A percentile compares a stretch with the other conserved stretches of the same genome.
phyloP scores from a whole-genome alignment of 1,139 yeast species.

The Suhomyces choctaworum region DNA sequence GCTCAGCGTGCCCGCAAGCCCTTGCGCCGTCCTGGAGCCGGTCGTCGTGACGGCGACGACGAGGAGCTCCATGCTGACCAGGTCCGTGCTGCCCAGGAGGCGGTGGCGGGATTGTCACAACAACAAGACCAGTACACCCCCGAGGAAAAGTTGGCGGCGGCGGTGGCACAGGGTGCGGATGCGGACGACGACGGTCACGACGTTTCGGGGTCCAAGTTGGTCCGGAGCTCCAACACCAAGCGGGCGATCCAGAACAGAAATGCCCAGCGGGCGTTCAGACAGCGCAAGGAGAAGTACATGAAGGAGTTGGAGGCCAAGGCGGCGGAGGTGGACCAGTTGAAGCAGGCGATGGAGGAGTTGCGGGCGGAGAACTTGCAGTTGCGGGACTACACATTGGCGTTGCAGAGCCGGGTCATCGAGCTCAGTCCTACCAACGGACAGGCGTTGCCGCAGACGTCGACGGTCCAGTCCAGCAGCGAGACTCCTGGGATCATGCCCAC shows the following conservation, averaged over 20 bases:
- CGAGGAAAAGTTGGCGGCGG: conserved; percentile 12
- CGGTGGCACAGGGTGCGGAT: conserved; percentile 7
- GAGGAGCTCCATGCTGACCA: conserved; percentile 11
- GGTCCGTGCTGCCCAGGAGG: conserved; percentile 16
- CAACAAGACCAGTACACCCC: conserved; percentile 10
- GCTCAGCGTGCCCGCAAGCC: conserved; percentile 19
- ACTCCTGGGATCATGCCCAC: conserved; percentile 32
- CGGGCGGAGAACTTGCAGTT: conserved; percentile 69
- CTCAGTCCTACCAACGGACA: conserved; percentile 13
- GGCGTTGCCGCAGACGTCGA: conserved; percentile 6
- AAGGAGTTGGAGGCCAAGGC: conserved; percentile 75
- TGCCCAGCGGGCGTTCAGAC: conserved; percentile 87
- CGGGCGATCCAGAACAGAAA: conserved; percentile 87
- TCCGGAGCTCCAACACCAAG: conserved; percentile 43
- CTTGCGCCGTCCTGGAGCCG: conserved; percentile 10
- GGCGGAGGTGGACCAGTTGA: conserved; percentile 56
- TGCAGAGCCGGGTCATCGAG: conserved; percentile 68
- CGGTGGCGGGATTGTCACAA: conserved; percentile 14
- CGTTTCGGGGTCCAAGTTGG: conserved; percentile 11
- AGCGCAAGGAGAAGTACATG: conserved; percentile 73
- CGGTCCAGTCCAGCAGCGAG: conserved; percentile 6
- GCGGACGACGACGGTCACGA: conserved; percentile 2
- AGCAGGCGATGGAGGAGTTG: conserved; percentile 62
- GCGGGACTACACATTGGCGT: conserved; percentile 68
- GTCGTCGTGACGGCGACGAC: conserved; percentile 12